Percentiles rank a stretch among this genome's conserved stretches.
These are phyloP conservation scores for Neonectria neomacrospora DNA, from an alignment of 2,329 filamentous ascomycete genomes.

Conservation along the genomic window DNA sequence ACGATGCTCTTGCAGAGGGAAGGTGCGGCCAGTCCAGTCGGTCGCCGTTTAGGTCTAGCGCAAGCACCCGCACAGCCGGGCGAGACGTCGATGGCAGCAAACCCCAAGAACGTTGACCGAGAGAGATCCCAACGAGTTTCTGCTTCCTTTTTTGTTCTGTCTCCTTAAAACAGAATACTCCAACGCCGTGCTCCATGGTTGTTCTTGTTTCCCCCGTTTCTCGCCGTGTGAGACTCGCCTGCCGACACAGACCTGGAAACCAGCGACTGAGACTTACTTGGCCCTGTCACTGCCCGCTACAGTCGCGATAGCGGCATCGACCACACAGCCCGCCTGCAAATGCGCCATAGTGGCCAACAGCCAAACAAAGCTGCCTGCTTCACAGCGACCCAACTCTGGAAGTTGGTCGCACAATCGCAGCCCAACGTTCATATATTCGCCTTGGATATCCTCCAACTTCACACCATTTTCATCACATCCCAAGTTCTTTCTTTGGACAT, in stretches of 20 bases:
- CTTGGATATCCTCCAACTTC: background rate
- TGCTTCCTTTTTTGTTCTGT: slow-evolving; percentile 18
- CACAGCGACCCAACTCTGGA: background rate
- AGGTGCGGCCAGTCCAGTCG: slow-evolving; percentile 30
- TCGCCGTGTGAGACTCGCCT: slow-evolving; percentile 10
- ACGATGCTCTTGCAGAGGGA: background rate
- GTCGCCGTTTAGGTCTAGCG: slow-evolving; percentile 44
- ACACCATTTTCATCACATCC: background rate
- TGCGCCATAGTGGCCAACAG: slow-evolving; percentile 1
- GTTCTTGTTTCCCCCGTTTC: background rate
- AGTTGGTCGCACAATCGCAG: slow-evolving; percentile 23
- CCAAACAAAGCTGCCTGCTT: background rate
- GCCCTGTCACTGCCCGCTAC: background rate
- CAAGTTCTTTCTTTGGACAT: background rate
- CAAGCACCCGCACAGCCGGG: slow-evolving; percentile 8
- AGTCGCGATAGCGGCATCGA: background rate
- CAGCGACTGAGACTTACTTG: background rate
- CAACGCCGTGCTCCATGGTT: background rate
- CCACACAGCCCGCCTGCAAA: background rate
- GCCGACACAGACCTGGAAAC: slow-evolving; percentile 2
- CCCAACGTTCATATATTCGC: background rate
- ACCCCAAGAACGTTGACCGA: slow-evolving; percentile 45
- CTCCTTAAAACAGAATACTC: slow-evolving; percentile 15
- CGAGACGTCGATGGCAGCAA: slow-evolving; percentile 19
- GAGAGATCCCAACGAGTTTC: slow-evolving; percentile 33